phyloP scores from a whole-genome alignment of 2,329 filamentous ascomycete species.

The Paradendryphiella salina region DNA sequence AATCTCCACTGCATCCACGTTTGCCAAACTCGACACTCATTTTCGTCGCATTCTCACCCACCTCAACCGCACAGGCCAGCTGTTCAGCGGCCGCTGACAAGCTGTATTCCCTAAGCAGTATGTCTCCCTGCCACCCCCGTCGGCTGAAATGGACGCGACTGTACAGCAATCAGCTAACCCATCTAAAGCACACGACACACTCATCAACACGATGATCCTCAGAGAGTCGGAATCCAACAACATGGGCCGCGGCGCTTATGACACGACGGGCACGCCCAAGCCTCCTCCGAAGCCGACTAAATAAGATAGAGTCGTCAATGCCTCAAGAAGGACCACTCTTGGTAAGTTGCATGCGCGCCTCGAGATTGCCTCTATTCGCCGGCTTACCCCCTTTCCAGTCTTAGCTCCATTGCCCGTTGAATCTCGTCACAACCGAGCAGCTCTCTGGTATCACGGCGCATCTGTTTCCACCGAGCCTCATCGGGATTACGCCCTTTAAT shows the following conservation, averaged over 20 bases:
- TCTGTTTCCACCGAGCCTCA: constrained; percentile 21
- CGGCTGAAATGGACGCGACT: background rate
- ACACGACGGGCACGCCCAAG: constrained; percentile 55
- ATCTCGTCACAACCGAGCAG: constrained; percentile 18
- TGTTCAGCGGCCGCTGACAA: constrained; percentile 32
- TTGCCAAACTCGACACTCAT: constrained; percentile 28
- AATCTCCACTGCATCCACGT: constrained; percentile 9
- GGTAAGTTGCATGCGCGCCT: constrained; percentile 39
- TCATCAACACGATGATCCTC: constrained; percentile 48
- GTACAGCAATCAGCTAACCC: constrained; percentile 32
- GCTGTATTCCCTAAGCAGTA: constrained; percentile 25
- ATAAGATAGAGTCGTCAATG: constrained; percentile 26
- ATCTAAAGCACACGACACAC: constrained; percentile 36
- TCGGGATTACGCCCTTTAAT: constrained; percentile 45
- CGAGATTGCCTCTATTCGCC: background rate
- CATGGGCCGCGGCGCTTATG: constrained; percentile 56
- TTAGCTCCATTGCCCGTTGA: background rate
- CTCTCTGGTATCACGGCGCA: constrained; percentile 21
- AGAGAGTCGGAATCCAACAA: constrained; percentile 49
- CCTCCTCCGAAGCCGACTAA: constrained; percentile 50
- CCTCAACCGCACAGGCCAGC: constrained; percentile 23
- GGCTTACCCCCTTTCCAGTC: background rate
- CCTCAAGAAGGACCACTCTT: constrained; percentile 20
- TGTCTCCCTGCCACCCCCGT: constrained; percentile 12
- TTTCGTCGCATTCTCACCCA: constrained; percentile 12